Base-by-base conservation (phyloP, 2,329 filamentous ascomycete genomes). In the Pseudogymnoascus sp. region DNA sequence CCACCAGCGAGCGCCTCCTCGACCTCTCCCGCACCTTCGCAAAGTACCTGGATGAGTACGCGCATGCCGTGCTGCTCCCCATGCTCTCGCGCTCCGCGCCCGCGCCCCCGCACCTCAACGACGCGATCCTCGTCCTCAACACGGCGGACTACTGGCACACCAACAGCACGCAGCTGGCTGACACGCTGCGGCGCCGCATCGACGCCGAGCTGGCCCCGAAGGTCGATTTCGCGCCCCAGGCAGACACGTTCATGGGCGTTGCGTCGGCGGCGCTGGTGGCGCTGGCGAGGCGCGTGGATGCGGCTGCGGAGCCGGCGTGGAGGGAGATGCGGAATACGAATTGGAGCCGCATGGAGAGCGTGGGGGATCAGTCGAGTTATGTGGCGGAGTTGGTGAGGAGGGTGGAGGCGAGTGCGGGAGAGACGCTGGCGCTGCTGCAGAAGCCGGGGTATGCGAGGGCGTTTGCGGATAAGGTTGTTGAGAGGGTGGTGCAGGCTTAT, bases 101-200 rank as follows among this genome's bases (percentile, higher is more conserved):
- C 1, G 76, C 80, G 3, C 33, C 33, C 6, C 56, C 56, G 4
- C 33, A 14, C 3, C 71, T 95, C 1, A 87, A 96, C 70, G 89
- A 96, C 66, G 84, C 90, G 3, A 83, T 97, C 13, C 79, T 96
- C 3, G 92, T 97, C 1, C 80, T 99, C 59, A 99, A 99, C 73
- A 97, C 95, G 1, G 93, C 95, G 0, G 95, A 99, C 72, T 99
- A 97, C 74, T 99, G 95, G 84, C 93, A 97, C 72, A 86, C 86
- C 26, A 97, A 96, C 31, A 95, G 92, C 59, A 92, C 87, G 59
- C 93, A 97, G 72, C 81, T 99, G 0, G 93, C 97, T 74, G 93
- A 97, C 70, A 96, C 90, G 74, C 93, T 99, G 75, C 93, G 91
- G 76, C 88, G 90, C 70, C 86, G 92, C 8, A 92, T 99, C 66